phyloP scores from a whole-genome alignment of 2,329 filamentous ascomycete species.

The Phyllosticta citriasiana region DNA sequence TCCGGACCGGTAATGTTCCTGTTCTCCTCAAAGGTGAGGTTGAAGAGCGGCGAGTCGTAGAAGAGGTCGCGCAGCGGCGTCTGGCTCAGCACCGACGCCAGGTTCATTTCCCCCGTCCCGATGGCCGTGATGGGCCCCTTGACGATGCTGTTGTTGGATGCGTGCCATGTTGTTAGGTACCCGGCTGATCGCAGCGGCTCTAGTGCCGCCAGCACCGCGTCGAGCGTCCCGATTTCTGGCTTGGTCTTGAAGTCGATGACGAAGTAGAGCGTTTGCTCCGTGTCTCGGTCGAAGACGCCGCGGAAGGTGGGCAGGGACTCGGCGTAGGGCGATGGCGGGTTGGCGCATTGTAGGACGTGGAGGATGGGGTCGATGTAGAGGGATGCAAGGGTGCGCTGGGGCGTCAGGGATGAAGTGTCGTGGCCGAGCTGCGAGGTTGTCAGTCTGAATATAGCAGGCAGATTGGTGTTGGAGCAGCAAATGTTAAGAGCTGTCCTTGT shows the following conservation, averaged over 20 bases:
- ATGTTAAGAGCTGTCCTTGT: background rate
- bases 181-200: constrained; percentile 44
- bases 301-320: constrained; percentile 16
- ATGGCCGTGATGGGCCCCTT: constrained; percentile 48
- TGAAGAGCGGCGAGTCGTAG: constrained; percentile 47
- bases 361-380: constrained; percentile 53
- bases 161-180: constrained; percentile 45
- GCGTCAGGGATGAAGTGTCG: constrained; percentile 41
- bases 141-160: constrained; percentile 36
- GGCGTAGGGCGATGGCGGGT: constrained; percentile 42
- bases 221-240: constrained; percentile 42
- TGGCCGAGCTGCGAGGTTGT: constrained; percentile 42
- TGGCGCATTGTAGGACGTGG: constrained; percentile 45
- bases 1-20: constrained; percentile 40
- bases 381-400: constrained; percentile 43
- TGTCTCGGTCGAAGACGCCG: constrained; percentile 52
- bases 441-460: background rate
- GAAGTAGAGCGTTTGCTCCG: constrained; percentile 51
- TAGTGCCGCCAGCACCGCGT: constrained; percentile 45
- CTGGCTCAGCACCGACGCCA: constrained; percentile 35
- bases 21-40: constrained; percentile 38
- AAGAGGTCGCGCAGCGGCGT: constrained; percentile 43
- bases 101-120: constrained; percentile 49
- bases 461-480: background rate
- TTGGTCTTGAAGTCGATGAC: constrained; percentile 56